Base-by-base conservation (phyloP, 257 asterid species). In the Capsicum pubescens region DNA sequence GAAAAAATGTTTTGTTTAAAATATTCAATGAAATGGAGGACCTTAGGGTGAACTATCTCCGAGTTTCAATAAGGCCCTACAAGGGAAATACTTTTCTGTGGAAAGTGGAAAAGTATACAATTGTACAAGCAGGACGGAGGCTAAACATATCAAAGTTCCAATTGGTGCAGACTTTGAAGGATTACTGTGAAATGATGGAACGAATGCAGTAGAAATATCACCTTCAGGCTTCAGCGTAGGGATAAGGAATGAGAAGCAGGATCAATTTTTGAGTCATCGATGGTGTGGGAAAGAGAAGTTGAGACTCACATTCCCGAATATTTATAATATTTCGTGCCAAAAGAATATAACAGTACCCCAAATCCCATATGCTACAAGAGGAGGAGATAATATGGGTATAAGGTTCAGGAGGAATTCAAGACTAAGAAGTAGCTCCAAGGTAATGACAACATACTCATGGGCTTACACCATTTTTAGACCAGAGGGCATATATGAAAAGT, bases 361-460 rank as follows among this genome's bases (percentile, higher is more conserved):
- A 44, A 42, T 42, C 5, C 5, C 56, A 44, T 17, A 16, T 39
- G 56, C 9, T 9, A 44, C 79, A 16, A 8, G 79, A 42, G 56
- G 32, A 14, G 79, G 5, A 70, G 35, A 42, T 70, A 16, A 46
- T 46, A 13, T 21, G 11, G 79, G n/a, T 17, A 0, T n/a, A 17
- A 71, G 79, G 58, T 46, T 71, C n/a, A 71, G 39, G 58, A 44
- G 58, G 79, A 44, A 46, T 46, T 46, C 57, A 71, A 46, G 57
- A n/a, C 11, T n/a, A 6, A 69, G 79, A 71, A n/a, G 79, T 70
- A 70, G 57, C 16, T 68, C 77, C 54, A 68, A 68, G 54, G 77
- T 68, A 52, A 48, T n/a, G 7, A 54, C 61, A 50, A 54, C 61
- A 50, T 21, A 50, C 60, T 74, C 60, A 50, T 7, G 44, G 7